Percentiles rank a stretch among this genome's conserved stretches.
Evolutionary conservation across 805 yeast genomes (phyloP).

Genomic region (Martiniozyma abietophila): DNA sequence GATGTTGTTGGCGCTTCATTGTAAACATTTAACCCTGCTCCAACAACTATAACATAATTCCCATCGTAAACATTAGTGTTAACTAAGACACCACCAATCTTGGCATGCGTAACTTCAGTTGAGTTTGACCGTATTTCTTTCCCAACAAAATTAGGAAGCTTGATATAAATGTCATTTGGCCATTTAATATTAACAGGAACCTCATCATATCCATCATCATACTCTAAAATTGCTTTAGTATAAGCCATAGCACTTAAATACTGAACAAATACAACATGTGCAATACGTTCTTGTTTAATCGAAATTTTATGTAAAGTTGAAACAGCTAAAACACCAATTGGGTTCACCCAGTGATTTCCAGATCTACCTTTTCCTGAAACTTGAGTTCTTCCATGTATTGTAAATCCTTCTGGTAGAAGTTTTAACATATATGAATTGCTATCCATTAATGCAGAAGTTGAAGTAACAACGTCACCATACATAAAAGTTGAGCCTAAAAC

Average conservation of each 20-base stretch:
- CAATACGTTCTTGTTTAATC: slow-evolving; percentile 27
- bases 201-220: slow-evolving; percentile 46
- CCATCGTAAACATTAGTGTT: slow-evolving; percentile 62
- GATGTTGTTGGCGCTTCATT: slow-evolving; percentile 93
- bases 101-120: slow-evolving; percentile 57
- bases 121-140: slow-evolving; percentile 16
- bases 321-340: slow-evolving; percentile 81
- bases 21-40: slow-evolving; percentile 78
- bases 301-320: slow-evolving; percentile 63
- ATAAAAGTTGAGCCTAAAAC: slow-evolving; percentile 52
- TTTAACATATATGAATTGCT: slow-evolving; percentile 52
- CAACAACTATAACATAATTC: slow-evolving; percentile 61
- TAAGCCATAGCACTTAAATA: slow-evolving; percentile 77
- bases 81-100: slow-evolving; percentile 77
- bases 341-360: slow-evolving; percentile 92
- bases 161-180: slow-evolving; percentile 90
- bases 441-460: slow-evolving; percentile 76
- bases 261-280: slow-evolving; percentile 74
- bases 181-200: slow-evolving; percentile 82
- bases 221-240: slow-evolving; percentile 62
- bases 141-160: slow-evolving; percentile 51
- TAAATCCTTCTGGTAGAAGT: slow-evolving; percentile 60
- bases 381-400: slow-evolving; percentile 70
- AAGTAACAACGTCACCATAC: slow-evolving; percentile 85
- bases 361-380: slow-evolving; percentile 92